Conservation (phyloP, 2,329 filamentous ascomycete genomes). For the Rhexocercosporidium sp. region DNA sequence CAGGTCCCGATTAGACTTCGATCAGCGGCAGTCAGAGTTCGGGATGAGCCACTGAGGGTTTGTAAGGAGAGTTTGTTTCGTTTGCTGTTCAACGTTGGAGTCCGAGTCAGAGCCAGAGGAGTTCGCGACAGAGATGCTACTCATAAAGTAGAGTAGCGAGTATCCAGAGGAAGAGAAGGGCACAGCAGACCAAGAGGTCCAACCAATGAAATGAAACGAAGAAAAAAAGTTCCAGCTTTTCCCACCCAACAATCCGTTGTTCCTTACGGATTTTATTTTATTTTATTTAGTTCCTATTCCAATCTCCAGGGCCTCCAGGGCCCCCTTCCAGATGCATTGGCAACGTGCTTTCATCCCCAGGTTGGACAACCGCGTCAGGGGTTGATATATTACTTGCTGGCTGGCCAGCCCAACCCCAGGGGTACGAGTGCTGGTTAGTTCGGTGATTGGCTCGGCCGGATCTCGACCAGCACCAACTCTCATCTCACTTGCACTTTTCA, state of each 20-base stretch:
- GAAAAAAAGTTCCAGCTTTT: not conserved
- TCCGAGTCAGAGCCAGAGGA: no score
- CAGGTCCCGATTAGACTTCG: slow-evolving; percentile 17
- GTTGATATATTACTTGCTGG: slow-evolving; percentile 16
- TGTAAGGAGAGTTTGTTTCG: not conserved
- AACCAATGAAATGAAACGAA: no score
- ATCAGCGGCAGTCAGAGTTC: not conserved
- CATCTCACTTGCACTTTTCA: slow-evolving; percentile 20
- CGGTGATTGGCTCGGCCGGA: slow-evolving; percentile 14
- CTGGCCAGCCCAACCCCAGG: slow-evolving; percentile 1
- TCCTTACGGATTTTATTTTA: not conserved
- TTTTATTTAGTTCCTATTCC: no score
- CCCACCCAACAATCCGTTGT: not conserved
- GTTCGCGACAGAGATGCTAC: not conserved
- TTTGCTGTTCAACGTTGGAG: not conserved
- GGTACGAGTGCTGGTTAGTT: not conserved
- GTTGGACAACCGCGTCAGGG: slow-evolving; percentile 17
- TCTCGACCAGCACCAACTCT: slow-evolving; percentile 8
- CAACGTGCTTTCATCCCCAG: slow-evolving; percentile 7
- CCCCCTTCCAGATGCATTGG: slow-evolving; percentile 3
- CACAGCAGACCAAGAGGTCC: no score
- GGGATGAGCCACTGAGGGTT: not conserved
- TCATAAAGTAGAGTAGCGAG: not conserved
- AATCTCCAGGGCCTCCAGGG: not conserved
- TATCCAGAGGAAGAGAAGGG: not conserved